phyloP scores from a whole-genome alignment of 177 flowering plant genomes.

The Tripterygium wilfordii region DNA sequence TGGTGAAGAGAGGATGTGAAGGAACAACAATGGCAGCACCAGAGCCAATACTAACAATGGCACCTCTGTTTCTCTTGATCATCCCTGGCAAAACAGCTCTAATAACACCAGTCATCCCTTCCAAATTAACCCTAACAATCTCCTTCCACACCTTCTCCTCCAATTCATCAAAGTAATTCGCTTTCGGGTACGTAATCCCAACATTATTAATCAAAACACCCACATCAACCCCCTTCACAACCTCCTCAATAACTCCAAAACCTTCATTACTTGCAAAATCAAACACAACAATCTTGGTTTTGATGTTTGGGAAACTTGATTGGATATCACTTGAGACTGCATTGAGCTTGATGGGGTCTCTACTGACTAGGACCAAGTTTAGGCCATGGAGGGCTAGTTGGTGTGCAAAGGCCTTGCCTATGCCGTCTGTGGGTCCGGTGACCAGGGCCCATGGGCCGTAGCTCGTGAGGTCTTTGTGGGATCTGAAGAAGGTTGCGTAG shows the following conservation, averaged over 20 bases:
- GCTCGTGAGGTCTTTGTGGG: conserved; percentile 16
- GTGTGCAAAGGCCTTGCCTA: conserved; percentile 51
- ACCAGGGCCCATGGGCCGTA: conserved; percentile 57
- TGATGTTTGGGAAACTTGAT: conserved; percentile 10
- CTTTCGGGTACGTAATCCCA: conserved; percentile 44
- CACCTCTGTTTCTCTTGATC: conserved; percentile 54
- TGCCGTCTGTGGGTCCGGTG: conserved; percentile 43
- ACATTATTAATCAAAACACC: conserved; percentile 61
- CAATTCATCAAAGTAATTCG: conserved; percentile 62
- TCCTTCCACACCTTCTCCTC: conserved; percentile 36
- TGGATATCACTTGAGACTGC: conserved; percentile 21
- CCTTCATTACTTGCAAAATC: conserved; percentile 32
- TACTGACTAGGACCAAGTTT: conserved; percentile 46
- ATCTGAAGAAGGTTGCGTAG: conserved; percentile 11
- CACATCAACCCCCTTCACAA: conserved; percentile 35
- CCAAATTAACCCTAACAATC: conserved; percentile 51
- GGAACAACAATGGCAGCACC: conserved; percentile 49
- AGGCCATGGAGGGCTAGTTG: conserved; percentile 60
- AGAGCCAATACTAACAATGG: conserved; percentile 65
- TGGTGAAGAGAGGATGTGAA: conserved; percentile 58
- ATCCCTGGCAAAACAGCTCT: conserved; percentile 44
- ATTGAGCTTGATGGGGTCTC: conserved; percentile 35
- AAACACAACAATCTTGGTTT: conserved; percentile 28
- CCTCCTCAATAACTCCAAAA: conserved; percentile 22
- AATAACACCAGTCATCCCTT: conserved; percentile 44